These are phyloP conservation scores for Candida ulmi DNA, from an alignment of 805 yeast genomes.

Conservation along the genomic window DNA sequence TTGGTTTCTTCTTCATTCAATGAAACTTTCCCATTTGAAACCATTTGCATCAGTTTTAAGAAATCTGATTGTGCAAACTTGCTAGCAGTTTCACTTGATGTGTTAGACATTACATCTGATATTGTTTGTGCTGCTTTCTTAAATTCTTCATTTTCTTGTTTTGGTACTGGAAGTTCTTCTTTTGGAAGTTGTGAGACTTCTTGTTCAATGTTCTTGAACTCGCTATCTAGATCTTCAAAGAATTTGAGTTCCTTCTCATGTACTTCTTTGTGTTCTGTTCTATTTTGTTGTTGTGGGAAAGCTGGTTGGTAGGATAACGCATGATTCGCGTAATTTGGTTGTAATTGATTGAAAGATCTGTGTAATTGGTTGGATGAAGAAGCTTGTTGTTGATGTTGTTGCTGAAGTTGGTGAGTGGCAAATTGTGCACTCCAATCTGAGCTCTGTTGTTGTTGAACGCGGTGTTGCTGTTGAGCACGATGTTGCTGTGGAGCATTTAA, in stretches of 20 bases:
- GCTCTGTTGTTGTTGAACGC: constrained; percentile 5
- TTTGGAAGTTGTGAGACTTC: constrained; percentile 1
- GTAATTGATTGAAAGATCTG: constrained; percentile 1
- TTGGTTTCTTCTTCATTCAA: constrained; percentile 20
- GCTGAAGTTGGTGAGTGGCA: background rate
- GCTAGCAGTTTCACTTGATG: constrained; percentile 3
- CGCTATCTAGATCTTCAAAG: constrained; percentile 9
- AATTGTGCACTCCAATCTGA: constrained; percentile 17
- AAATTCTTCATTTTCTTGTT: constrained; percentile 13
- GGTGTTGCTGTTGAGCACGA: constrained; percentile 4
- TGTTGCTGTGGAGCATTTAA: constrained; percentile 4
- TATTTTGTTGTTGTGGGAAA: constrained; percentile 1
- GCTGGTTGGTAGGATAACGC: constrained; percentile 1
- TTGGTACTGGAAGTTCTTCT: background rate
- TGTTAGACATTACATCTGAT: constrained; percentile 17
- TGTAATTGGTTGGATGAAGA: background rate
- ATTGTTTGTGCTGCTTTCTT: constrained; percentile 22
- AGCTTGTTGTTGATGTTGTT: too few species aligned
- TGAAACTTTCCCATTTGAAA: constrained; percentile 18
- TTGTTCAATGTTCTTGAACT: constrained; percentile 13
- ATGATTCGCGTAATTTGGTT: constrained; percentile 3
- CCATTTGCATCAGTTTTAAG: constrained; percentile 20
- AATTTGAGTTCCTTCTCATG: constrained; percentile 11
- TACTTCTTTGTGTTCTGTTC: constrained; percentile 20
- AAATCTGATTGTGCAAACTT: constrained; percentile 24